These are phyloP conservation scores for Sesbania bispinosa DNA, from an alignment of 306 rosid species.

Conservation along the genomic window DNA sequence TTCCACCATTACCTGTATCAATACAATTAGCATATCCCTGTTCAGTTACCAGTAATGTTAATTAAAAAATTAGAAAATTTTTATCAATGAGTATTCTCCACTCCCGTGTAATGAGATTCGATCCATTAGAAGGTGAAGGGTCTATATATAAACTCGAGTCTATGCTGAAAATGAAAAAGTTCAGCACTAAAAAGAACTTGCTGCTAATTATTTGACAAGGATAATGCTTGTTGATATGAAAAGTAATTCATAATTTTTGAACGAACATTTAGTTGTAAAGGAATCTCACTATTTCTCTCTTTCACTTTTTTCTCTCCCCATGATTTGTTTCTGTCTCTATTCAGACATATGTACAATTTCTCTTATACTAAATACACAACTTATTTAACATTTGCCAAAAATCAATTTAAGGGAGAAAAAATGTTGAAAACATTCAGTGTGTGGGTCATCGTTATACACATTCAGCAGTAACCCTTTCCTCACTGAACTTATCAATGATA, in stretches of 20 bases:
- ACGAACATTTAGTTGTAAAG: no score
- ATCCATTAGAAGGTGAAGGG: background rate
- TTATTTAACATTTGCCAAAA: no score
- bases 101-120: background rate
- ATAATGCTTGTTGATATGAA: no score
- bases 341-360: no score
- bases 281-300: no score
- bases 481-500: background rate
- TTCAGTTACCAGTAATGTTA: background rate
- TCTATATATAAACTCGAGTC: background rate
- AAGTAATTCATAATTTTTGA: no score
- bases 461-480: background rate
- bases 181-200: background rate
- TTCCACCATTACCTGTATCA: constrained; percentile 15
- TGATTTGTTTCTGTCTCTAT: no score
- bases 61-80: background rate
- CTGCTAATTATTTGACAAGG: background rate
- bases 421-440: background rate
- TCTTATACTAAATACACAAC: no score
- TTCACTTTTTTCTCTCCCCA: no score
- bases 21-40: background rate
- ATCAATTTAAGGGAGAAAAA: background rate
- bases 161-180: background rate
- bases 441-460: background rate
- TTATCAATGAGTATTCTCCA: background rate